Base-by-base conservation (phyloP, 1,284 basidiomycete species). In the Cryptococcus depauperatus region DNA sequence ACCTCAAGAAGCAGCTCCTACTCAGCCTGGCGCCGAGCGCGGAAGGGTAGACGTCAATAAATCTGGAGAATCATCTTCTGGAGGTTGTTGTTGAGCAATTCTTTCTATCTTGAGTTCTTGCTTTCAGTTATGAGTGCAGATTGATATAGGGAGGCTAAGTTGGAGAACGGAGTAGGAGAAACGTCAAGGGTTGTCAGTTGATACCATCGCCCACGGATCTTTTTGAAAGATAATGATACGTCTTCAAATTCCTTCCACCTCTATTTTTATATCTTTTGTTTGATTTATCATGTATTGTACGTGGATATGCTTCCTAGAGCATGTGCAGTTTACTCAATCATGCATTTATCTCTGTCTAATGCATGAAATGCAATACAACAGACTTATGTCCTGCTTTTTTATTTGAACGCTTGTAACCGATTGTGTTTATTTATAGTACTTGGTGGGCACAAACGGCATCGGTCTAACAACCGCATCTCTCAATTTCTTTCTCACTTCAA, bases 1-100 rank as follows among this genome's bases (percentile, higher is more conserved):
- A 74, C 82, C 81, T 26, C 84, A 87, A 51, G 76, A 79, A 41
- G 74, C 64, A 23, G 50, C 58, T 13, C 50, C 64, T 4, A 45
- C 58, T 8, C 47, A 55, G 5, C 59, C 65, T 34, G 56, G 45
- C 30, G 62, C 61, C n/a, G 62, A 65, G 49, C 58, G 58, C 47
- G 46, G 48, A 21, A 52, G 54, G 23, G 62, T 63, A 43, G 64
- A 65, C 48, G 62, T 66, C 40, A 59, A 61, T 55, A 58, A 62
- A 54, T 50, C 59, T 46, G 39, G 44, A 41, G 44, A 47, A 30
- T 25, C 49, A 29, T 35, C 41, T 23, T 44, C 48, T 30, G 61
- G 66, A 26, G 65, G 67, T 41, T 68, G 69, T 51, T 70, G 67
- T 48, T 46, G 35, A 41, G 18, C 39, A n/a, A 22, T 37, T 21